These are phyloP conservation scores for Phenoliferia sp. DNA, from an alignment of 1,284 basidiomycete genomes.

Conservation along the genomic window DNA sequence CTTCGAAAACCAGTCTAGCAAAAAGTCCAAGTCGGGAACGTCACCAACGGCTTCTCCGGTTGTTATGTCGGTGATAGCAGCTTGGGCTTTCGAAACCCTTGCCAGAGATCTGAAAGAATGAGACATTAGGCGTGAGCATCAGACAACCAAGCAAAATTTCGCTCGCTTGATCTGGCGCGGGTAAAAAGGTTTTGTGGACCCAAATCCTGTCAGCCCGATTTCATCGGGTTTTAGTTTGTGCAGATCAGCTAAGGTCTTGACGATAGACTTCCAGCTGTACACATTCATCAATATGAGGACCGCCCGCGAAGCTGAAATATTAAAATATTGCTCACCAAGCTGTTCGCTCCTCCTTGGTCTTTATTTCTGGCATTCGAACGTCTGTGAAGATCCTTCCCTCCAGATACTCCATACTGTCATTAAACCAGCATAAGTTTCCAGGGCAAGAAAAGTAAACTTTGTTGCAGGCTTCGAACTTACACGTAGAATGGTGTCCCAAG, in stretches of 20 bases:
- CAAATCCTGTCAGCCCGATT: slow-evolving; percentile 72
- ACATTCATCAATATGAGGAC: too few relatives aligned
- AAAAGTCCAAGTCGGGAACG: slow-evolving; percentile 66
- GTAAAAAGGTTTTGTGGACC: slow-evolving; percentile 73
- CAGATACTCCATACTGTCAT: slow-evolving; percentile 41
- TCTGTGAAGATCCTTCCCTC: slow-evolving; percentile 86
- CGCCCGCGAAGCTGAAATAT: too few relatives aligned
- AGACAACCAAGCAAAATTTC: not conserved
- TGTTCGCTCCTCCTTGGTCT: slow-evolving; percentile 54
- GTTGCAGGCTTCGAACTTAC: not conserved
- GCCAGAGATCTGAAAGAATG: slow-evolving; percentile 53
- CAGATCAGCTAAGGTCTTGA: slow-evolving; percentile 67
- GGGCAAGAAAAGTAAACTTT: not conserved
- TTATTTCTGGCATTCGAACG: slow-evolving; percentile 64
- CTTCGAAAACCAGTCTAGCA: slow-evolving; percentile 69
- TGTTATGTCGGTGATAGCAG: slow-evolving; percentile 60
- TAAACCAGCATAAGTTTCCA: not conserved
- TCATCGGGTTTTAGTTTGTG: slow-evolving; percentile 63
- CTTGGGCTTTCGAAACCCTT: slow-evolving; percentile 68
- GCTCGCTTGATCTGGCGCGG: slow-evolving; percentile 74
- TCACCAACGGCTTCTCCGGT: slow-evolving; percentile 56
- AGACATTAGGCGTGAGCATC: not conserved
- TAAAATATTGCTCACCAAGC: too few relatives aligned
- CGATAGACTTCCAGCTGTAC: slow-evolving; percentile 67
- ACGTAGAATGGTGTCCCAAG: slow-evolving; percentile 90